Base-by-base conservation (phyloP, 192 early-diverging fungal species). In the Coemansia aciculifera region DNA sequence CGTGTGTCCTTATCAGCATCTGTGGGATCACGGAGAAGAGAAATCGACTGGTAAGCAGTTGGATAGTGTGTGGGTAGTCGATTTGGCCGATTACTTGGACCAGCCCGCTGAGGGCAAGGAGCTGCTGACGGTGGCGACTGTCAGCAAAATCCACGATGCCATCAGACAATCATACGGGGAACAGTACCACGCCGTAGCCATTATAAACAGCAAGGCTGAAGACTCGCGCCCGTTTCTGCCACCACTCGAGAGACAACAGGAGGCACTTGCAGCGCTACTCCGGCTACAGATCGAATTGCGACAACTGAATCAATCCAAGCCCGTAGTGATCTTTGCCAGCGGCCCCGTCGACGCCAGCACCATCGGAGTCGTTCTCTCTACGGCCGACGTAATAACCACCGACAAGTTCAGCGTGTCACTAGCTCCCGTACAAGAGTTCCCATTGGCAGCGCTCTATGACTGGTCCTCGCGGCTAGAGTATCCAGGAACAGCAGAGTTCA, bases 1-100 rank as follows among this genome's bases (percentile, higher is more conserved):
- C 12, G 64, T 72, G 32, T 81, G 78, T 13, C 78, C 78, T 42
- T 81, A 81, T 67, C 78, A 81, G 67, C 73, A 81, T 60, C 52
- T 81, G 63, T 81, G 78, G 78, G 73, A 81, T 0, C 46, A 40
- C 29, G 66, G 57, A 5, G 24, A 59, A 3, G 51, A 54, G 29
- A 62, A 40, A 21, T 27, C 66, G 12, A 68, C 62, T 3, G 64
- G 68, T 12, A 32, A 27, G 8, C 59, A 48, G 59, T 62, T 80
- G 43, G 57, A 44, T 40, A 62, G 61, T 9, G 69, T 81, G 57
- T 69, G 27, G 49, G 40, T 68, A 0, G 59, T 81, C 15, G 78
- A 81, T 46, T 38, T 81, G 23, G 69, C 67, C 0, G 66, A 77
- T n/a, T 63, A 27, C 42, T 12, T 72, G 19, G 59, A 37, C n/a